Percentiles rank a stretch among this genome's conserved stretches.
These are phyloP conservation scores for Fusarium nisikadoi DNA, from an alignment of 2,329 filamentous ascomycete genomes.

Conservation along the genomic window DNA sequence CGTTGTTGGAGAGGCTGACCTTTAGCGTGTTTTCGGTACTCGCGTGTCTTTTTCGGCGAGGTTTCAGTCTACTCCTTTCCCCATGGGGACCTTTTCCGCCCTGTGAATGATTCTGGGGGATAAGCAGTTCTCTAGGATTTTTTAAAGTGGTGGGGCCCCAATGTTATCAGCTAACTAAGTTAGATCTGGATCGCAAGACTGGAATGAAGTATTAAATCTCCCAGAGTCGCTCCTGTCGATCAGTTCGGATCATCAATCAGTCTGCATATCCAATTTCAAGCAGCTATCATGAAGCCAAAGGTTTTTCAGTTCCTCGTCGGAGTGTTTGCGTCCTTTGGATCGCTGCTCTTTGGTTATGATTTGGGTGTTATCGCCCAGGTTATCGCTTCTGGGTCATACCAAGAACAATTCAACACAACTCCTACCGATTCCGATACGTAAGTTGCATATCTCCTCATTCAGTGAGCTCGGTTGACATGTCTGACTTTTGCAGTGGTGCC, in stretches of 20 bases:
- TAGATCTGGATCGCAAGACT: too few species aligned
- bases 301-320: conserved; percentile 63
- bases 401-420: conserved; percentile 43
- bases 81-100: too few species aligned
- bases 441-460: not conserved
- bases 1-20: too few species aligned
- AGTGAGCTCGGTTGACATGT: too few species aligned
- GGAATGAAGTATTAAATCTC: too few species aligned
- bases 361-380: conserved; percentile 57
- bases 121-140: too few species aligned
- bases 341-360: conserved; percentile 42
- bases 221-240: not conserved
- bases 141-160: too few species aligned
- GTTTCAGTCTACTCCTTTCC: too few species aligned
- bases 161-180: too few species aligned
- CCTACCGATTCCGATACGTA: conserved; percentile 49
- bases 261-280: not conserved
- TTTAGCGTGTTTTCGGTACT: too few species aligned
- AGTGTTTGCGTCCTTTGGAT: conserved; percentile 44
- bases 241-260: not conserved
- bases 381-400: conserved; percentile 46
- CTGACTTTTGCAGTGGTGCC: conserved; percentile 19
- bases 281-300: conserved; percentile 46
- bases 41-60: too few species aligned
- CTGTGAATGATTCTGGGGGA: too few species aligned